Evolutionary conservation across 106 monocot species (phyloP).

Genomic region (Apostasia shenzhenica): DNA sequence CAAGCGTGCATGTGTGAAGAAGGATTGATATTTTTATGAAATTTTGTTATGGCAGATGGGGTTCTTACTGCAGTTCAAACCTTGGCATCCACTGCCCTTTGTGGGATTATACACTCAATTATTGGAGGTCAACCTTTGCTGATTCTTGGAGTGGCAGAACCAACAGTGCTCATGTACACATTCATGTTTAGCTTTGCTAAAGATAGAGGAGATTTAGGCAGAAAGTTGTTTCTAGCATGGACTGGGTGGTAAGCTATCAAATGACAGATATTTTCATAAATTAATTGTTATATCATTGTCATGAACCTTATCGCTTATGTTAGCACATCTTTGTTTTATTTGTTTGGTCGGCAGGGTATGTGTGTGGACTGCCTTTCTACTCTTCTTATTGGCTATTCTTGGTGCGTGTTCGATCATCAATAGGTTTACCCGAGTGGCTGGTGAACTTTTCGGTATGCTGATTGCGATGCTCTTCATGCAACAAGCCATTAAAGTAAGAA

Average conservation of each 20-base stretch:
- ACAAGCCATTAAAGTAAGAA: slow-evolving; percentile 63
- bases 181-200: slow-evolving; percentile 77
- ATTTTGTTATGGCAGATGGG: slow-evolving; percentile 35
- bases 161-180: slow-evolving; percentile 72
- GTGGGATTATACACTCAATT: slow-evolving; percentile 60
- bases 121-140: slow-evolving; percentile 64
- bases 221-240: slow-evolving; percentile 5
- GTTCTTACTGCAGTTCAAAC: slow-evolving; percentile 65
- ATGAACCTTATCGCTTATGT: neutral
- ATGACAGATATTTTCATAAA: neutral
- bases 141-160: slow-evolving; percentile 26
- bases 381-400: slow-evolving; percentile 62
- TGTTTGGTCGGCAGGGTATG: slow-evolving; percentile 56
- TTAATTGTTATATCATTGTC: neutral
- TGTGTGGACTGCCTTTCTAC: slow-evolving; percentile 72
- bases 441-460: slow-evolving; percentile 80
- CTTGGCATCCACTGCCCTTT: slow-evolving; percentile 56
- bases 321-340: neutral
- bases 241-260: slow-evolving; percentile 8
- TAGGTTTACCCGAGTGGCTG: slow-evolving; percentile 78
- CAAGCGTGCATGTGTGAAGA: neutral
- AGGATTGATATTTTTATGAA: neutral
- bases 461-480: slow-evolving; percentile 92
- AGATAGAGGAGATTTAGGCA: slow-evolving; percentile 45
- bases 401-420: slow-evolving; percentile 86